Conservation (phyloP, 2,329 filamentous ascomycete genomes). For the Nigrospora oryzae region DNA sequence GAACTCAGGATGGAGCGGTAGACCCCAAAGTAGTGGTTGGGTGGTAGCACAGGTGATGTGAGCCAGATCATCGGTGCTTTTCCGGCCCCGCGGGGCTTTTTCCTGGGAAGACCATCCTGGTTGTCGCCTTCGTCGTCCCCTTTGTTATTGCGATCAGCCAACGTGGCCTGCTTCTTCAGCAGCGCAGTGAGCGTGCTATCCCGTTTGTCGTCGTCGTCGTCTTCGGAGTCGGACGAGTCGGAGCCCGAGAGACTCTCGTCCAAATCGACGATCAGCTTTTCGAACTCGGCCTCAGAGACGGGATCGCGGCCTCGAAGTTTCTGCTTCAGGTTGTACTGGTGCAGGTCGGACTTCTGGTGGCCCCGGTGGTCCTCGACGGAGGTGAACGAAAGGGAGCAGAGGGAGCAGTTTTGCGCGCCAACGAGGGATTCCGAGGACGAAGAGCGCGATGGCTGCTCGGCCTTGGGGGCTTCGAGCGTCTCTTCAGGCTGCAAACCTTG, state of each 20-base stretch:
- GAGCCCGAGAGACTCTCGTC: slow-evolving; percentile 92
- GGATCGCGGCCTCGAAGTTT: slow-evolving; percentile 66
- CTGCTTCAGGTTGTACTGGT: slow-evolving; percentile 91
- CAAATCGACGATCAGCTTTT: slow-evolving; percentile 73
- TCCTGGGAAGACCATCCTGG: slow-evolving; percentile 35
- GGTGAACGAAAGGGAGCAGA: slow-evolving; percentile 67
- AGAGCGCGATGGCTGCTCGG: slow-evolving; percentile 9
- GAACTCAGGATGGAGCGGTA: slow-evolving; percentile 75
- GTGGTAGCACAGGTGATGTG: slow-evolving; percentile 62
- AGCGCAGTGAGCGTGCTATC: slow-evolving; percentile 68
- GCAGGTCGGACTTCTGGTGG: slow-evolving; percentile 84
- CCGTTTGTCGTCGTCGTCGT: slow-evolving; percentile 41
- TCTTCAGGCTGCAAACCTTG: slow-evolving; percentile 20
- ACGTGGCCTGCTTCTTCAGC: slow-evolving; percentile 73
- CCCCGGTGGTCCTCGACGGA: slow-evolving; percentile 72
- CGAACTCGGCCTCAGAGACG: slow-evolving; percentile 76
- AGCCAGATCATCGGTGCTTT: slow-evolving; percentile 83
- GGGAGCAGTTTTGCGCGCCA: slow-evolving; percentile 67
- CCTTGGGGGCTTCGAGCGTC: slow-evolving; percentile 12
- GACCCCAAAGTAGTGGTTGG: slow-evolving; percentile 73
- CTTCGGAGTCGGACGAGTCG: slow-evolving; percentile 55
- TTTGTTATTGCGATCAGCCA: slow-evolving; percentile 46
- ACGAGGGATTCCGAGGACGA: slow-evolving; percentile 32
- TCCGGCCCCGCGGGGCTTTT: slow-evolving; percentile 45
- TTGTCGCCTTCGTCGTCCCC: slow-evolving; percentile 35